phyloP scores from a whole-genome alignment of 192 early-diverging fungal species.

The Backusella mclennaniae region DNA sequence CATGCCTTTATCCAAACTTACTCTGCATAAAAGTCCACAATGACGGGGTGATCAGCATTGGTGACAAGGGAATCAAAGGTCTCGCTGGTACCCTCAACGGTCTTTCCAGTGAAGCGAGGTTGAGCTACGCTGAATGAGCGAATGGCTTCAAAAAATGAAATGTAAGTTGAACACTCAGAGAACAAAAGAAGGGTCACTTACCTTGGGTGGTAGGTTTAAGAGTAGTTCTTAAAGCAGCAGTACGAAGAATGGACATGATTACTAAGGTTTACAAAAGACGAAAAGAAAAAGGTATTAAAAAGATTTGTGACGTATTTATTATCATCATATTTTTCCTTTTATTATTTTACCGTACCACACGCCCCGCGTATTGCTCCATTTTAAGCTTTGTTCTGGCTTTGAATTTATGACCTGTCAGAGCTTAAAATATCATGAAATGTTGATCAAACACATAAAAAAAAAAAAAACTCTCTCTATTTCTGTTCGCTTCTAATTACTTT shows the following conservation, averaged over 20 bases:
- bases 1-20: constrained; percentile 29
- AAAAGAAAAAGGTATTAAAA: neutral
- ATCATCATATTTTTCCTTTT: too few relatives aligned
- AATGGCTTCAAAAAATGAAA: neutral
- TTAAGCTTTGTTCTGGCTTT: neutral
- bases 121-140: constrained; percentile 22
- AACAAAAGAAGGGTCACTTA: neutral
- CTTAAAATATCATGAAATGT: too few relatives aligned
- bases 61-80: constrained; percentile 60
- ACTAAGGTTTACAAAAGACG: neutral
- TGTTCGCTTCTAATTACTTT: neutral
- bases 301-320: too few relatives aligned
- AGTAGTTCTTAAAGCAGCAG: neutral
- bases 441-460: too few relatives aligned
- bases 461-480: too few relatives aligned
- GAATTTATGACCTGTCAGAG: neutral
- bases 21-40: constrained; percentile 85
- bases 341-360: too few relatives aligned
- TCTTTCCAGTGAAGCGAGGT: constrained; percentile 41
- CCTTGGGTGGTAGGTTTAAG: neutral
- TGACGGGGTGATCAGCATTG: constrained; percentile 59
- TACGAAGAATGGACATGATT: constrained; percentile 27
- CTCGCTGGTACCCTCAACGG: constrained; percentile 55
- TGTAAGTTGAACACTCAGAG: neutral
- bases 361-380: too few relatives aligned